Evolutionary conservation across 176 grass and related monocot species (phyloP), one percentile per base, ranked within the genome.

Genomic region (Aegilops umbellulata): DNA sequence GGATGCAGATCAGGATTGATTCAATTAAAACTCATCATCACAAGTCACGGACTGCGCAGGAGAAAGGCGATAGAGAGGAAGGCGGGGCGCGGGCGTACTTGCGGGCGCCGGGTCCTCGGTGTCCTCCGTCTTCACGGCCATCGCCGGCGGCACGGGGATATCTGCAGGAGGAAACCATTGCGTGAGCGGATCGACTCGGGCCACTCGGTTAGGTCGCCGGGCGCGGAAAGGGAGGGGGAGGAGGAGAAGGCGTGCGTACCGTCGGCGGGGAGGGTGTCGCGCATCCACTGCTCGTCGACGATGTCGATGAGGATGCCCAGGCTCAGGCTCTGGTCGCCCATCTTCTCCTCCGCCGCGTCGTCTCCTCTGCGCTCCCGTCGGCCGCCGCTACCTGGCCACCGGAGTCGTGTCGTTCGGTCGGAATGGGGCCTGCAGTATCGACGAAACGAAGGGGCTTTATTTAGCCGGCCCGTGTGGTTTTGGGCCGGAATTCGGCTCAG

Each of bases 231-330:
- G 30, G 8, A 5, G 7, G 27, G 17, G 17, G 11, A 16, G 30
- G 8, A 5, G 7, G 27, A 13, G 17, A 15, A 16, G 72, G 79
- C 13, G 38, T 17, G 77, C 41, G 74, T 76, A 97, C 95, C 95
- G 79, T 98, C 95, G 30, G 88, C 66, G 61, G 93, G 95, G 73
- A 98, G 91, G 19, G 93, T 93, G 86, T 98, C 95, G 53, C 93
- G 89, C 93, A 95, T 95, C 95, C 95, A 98, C 83, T 93, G 87
- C 83, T 98, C 91, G 31, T 93, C 95, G 62, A 98, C 91, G 80
- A 98, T 29, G 85, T 98, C 93, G 70, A 95, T 95, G 76, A 98
- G 95, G 74, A 95, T 75, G n/a, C 91, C 95, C 86, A 95, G 89
- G 83, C 87, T 95, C 71, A 98, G 87, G 44, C 55, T 62, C 66